These are phyloP conservation scores for Trichosporon faecale DNA, from an alignment of 1,284 basidiomycete species.

Conservation along the genomic window DNA sequence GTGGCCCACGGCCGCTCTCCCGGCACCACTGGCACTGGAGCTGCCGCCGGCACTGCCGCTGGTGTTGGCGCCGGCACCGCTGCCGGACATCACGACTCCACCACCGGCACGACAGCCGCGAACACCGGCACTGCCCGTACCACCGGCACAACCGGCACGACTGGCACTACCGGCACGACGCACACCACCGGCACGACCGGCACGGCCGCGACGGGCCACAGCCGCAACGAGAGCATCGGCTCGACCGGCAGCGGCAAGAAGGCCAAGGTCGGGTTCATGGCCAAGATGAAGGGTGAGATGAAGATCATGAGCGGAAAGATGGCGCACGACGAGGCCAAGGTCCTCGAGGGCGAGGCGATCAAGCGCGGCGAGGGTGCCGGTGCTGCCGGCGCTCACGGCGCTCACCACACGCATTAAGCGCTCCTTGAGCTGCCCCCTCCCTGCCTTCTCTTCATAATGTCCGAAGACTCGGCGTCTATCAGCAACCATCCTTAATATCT, in stretches of 20 bases:
- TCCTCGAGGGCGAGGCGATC: constrained; percentile 21
- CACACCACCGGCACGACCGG: constrained; percentile 1
- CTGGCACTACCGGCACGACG: neutral
- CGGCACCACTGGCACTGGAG: constrained; percentile 28
- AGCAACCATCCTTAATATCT: neutral
- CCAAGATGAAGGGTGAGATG: constrained; percentile 45
- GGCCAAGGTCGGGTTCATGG: constrained; percentile 36
- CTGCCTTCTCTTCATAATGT: too few species aligned
- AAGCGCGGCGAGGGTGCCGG: constrained; percentile 8
- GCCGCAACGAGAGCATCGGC: constrained; percentile 13
- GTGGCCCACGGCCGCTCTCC: neutral
- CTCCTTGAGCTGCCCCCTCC: neutral
- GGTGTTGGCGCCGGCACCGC: constrained; percentile 15
- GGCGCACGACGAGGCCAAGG: constrained; percentile 28
- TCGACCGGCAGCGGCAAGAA: constrained; percentile 24
- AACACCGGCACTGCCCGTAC: constrained; percentile 24
- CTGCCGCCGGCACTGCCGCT: constrained; percentile 26
- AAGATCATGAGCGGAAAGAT: constrained; percentile 38
- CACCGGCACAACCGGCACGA: constrained; percentile 21
- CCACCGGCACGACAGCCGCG: constrained; percentile 35
- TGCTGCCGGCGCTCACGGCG: constrained; percentile 6
- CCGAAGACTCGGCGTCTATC: too few species aligned
- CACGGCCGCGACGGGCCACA: constrained; percentile 11
- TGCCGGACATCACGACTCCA: constrained; percentile 30
- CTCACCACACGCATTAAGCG: neutral